Percentiles rank a stretch among this genome's conserved stretches.
Evolutionary conservation across 2,329 filamentous ascomycete species (phyloP).

Genomic region (Grosmannia clavigera): DNA sequence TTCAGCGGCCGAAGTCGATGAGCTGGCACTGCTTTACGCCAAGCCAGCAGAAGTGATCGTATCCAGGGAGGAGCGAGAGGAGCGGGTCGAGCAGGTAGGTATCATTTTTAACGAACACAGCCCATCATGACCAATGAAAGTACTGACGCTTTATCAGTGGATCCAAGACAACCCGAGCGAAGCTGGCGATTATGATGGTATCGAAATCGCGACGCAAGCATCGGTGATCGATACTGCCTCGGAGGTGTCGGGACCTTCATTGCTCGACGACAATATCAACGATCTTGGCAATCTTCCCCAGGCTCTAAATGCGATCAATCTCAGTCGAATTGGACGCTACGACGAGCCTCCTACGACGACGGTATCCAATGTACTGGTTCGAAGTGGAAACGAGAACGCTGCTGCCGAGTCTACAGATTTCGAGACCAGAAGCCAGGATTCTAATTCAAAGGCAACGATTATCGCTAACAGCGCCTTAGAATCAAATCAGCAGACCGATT

Average conservation of each 20-base stretch:
- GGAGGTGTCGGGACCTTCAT: neutral
- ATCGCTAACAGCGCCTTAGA: neutral
- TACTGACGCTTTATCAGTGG: slow-evolving; percentile 6
- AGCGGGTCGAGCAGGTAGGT: slow-evolving; percentile 5
- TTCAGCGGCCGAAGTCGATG: slow-evolving; percentile 1
- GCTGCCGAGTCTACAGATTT: neutral
- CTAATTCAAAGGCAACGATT: neutral
- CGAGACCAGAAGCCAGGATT: neutral
- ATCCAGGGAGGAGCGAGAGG: neutral
- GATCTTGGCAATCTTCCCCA: slow-evolving; percentile 4
- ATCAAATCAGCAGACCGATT: neutral
- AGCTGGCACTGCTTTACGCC: neutral
- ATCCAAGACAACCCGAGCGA: slow-evolving; percentile 12
- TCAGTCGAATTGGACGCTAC: neutral
- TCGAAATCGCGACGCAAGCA: slow-evolving; percentile 3
- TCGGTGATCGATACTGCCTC: slow-evolving; percentile 3
- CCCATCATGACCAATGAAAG: too few species aligned
- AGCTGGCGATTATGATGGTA: slow-evolving; percentile 4
- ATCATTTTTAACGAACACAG: neutral
- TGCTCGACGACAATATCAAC: slow-evolving; percentile 7
- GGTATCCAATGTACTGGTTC: neutral
- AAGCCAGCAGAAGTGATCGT: neutral
- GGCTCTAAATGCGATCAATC: slow-evolving; percentile 9
- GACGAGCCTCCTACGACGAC: neutral
- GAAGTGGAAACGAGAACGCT: neutral